Percentiles rank a stretch among this genome's conserved stretches.
phyloP scores from a whole-genome alignment of 2,329 filamentous ascomycete genomes.

The Cladosporium cucumerinum region DNA sequence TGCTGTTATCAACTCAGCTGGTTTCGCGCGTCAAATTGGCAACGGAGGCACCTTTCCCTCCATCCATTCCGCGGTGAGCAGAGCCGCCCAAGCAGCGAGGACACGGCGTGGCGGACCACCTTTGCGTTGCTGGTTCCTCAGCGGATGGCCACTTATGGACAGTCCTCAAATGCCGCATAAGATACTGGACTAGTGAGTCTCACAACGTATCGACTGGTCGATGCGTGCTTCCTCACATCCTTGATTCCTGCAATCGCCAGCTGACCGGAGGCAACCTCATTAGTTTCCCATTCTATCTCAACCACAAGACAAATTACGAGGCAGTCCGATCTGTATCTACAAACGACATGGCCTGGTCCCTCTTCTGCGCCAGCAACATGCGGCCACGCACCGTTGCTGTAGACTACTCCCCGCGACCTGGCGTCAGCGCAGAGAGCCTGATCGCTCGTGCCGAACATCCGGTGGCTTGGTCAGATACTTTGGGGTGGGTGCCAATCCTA shows the following conservation, averaged over 20 bases:
- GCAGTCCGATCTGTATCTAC: neutral
- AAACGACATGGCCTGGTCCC: neutral
- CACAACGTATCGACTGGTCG: neutral
- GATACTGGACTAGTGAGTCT: conserved; percentile 38
- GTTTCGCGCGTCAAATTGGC: conserved; percentile 33
- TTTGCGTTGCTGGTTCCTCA: neutral
- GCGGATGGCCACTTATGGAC: neutral
- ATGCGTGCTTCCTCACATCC: neutral
- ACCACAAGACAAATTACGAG: neutral
- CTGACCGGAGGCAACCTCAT: neutral
- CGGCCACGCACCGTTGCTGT: neutral
- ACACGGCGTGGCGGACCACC: conserved; percentile 33
- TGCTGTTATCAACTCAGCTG: conserved; percentile 41
- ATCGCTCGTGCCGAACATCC: conserved; percentile 31
- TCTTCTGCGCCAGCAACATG: neutral
- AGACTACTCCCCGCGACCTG: neutral
- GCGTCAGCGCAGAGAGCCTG: conserved; percentile 21
- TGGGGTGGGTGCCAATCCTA: neutral
- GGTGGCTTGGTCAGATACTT: conserved; percentile 32
- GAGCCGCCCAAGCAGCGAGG: conserved; percentile 32
- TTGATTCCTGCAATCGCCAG: neutral
- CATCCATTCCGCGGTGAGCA: conserved; percentile 30
- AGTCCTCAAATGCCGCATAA: neutral
- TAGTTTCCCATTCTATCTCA: neutral
- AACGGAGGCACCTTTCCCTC: conserved; percentile 30